Base-by-base conservation (phyloP, 2,329 filamentous ascomycete genomes). In the Acephala macrosclerotiorum region DNA sequence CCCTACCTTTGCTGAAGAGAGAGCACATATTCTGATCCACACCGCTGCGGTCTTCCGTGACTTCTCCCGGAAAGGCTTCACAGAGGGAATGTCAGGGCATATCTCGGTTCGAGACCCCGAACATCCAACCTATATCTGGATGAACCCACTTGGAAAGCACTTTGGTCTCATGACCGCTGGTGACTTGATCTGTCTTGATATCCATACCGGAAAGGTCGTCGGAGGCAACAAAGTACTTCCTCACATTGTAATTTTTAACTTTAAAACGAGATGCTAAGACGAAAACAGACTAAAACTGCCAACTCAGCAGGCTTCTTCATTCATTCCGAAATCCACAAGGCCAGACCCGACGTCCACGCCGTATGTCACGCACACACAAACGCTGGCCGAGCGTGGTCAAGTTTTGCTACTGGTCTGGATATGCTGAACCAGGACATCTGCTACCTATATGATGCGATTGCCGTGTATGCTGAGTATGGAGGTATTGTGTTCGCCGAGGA, bases 281-380 rank as follows among this genome's bases (percentile, higher is more conserved):
- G 33, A 16, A 20, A 55, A 55, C 35, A 75, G 72, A 83, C 77
- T 16, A 80, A 84, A 36, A 85, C 89, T 1, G 84, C 85, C 56
- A 93, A 93, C 75, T 84, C 86, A 3, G 88, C 90, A 0, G 90
- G 90, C 6, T 92, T 90, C 74, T 79, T 88, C 68, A 93, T 93
- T 70, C 90, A 93, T 78, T 84, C 84, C 7, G 89, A 88, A 26
- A 80, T 93, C 12, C 86, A 91, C 79, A 89, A 88, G 77, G 87
- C 87, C 4, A 80, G 90, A 36, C 85, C 85, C 3, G 84, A 91
- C 74, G 86, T 90, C 40, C 82, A 88, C 71, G 89, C 90, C 20
- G 85, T 89, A 35, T 91, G 88, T 76, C 91, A 93, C 73, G 86
- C 87, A 3, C 90, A 93, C 75, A 86, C 85, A n/a, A 82, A 82